Conservation (phyloP, 495 filamentous ascomycete genomes). For the Penicillium arizonense region DNA sequence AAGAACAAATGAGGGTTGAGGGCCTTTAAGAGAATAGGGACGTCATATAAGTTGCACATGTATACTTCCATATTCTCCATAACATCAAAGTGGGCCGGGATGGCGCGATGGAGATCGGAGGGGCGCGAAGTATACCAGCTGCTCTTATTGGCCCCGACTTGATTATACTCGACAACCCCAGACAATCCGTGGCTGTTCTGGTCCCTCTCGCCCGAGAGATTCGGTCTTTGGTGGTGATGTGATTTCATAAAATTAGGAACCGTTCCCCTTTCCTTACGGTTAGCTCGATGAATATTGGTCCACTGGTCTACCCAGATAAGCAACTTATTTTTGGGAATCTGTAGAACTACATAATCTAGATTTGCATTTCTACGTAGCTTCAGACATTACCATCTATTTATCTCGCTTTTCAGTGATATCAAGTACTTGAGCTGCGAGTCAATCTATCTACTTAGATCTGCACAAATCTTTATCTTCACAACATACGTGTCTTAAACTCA, state of each 20-base stretch:
- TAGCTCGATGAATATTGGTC: neutral
- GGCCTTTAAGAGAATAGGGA: too few species aligned
- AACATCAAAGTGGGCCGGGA: conserved; percentile 44
- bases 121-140: neutral
- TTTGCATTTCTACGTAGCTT: too few species aligned
- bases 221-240: neutral
- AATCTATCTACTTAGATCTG: neutral
- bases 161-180: conserved; percentile 1
- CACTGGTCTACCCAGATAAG: too few species aligned
- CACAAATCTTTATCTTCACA: neutral
- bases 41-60: too few species aligned
- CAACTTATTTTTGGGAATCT: too few species aligned
- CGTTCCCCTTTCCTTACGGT: neutral
- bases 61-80: conserved; percentile 3
- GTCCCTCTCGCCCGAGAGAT: conserved; percentile 24
- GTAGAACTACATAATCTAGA: too few species aligned
- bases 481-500: conserved; percentile 2
- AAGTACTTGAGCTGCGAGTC: too few species aligned
- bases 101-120: conserved; percentile 26
- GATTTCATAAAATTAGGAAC: neutral
- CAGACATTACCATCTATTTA: too few species aligned
- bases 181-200: neutral
- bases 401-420: too few species aligned
- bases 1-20: neutral
- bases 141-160: conserved; percentile 1